A percentile compares a stretch with the other conserved stretches of the same genome.
These are phyloP conservation scores for Tremellales sp. DNA, from an alignment of 1,284 basidiomycete genomes.

Conservation along the genomic window DNA sequence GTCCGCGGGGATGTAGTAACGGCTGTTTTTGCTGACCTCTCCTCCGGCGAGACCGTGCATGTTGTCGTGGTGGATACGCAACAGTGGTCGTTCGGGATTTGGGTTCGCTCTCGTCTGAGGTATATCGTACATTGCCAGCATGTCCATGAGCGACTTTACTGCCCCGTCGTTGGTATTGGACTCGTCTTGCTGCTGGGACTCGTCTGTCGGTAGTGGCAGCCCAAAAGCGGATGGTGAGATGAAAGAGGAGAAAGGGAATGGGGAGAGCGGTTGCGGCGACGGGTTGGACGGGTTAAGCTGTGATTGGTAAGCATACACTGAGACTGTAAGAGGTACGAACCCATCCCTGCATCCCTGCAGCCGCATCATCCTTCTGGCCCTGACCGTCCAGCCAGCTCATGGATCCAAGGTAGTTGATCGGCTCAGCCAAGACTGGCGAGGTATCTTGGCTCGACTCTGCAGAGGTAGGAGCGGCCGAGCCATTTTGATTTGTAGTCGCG, in stretches of 20 bases:
- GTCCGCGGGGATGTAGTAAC: constrained; percentile 45
- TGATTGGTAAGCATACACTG: constrained; percentile 1
- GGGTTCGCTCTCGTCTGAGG: constrained; percentile 40
- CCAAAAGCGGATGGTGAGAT: constrained; percentile 35
- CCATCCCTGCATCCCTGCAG: constrained; percentile 3
- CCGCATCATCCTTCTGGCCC: constrained; percentile 16
- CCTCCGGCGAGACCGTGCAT: constrained; percentile 17
- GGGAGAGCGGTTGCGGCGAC: constrained; percentile 23
- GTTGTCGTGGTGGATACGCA: constrained; percentile 28
- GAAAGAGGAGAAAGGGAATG: constrained; percentile 31
- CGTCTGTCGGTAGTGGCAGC: constrained; percentile 1
- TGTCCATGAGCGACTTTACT: constrained; percentile 30
- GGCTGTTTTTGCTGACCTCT: constrained; percentile 18
- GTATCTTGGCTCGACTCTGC: not conserved
- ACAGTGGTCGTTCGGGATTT: constrained; percentile 44
- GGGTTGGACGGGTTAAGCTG: constrained; percentile 1
- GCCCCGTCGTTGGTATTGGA: constrained; percentile 4
- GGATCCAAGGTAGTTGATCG: constrained; percentile 27
- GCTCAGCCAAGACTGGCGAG: not conserved
- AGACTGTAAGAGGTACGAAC: constrained; percentile 1
- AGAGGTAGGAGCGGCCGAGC: not conserved
- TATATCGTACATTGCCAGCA: constrained; percentile 37
- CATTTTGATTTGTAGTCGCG: not conserved
- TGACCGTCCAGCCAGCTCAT: constrained; percentile 40
- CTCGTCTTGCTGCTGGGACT: constrained; percentile 2